phyloP scores from a whole-genome alignment of 257 asterid species.

The Gardenia jasminoides region DNA sequence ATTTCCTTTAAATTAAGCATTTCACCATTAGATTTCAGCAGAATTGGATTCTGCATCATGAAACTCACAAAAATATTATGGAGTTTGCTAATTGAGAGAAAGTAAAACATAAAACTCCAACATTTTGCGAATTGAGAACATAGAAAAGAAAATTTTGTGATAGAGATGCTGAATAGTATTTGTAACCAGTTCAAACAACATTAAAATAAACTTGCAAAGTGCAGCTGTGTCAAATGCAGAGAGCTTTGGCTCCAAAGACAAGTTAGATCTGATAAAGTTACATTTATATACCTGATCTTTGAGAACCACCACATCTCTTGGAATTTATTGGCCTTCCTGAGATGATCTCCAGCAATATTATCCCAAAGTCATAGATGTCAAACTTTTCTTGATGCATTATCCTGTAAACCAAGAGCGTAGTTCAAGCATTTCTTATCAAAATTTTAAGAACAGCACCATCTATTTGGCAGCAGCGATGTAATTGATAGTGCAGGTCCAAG shows the following conservation, averaged over 20 bases:
- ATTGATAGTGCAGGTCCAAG: background rate
- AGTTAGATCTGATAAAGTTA: background rate
- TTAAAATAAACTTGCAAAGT: too few relatives aligned
- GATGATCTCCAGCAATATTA: slow-evolving; percentile 69
- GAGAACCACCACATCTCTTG: slow-evolving; percentile 42
- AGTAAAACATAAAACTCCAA: too few relatives aligned
- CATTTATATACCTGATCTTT: slow-evolving; percentile 53
- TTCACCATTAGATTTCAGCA: background rate
- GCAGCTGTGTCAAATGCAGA: too few relatives aligned
- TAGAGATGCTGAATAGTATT: background rate
- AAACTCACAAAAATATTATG: background rate
- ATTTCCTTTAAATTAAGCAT: background rate
- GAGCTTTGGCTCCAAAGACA: background rate
- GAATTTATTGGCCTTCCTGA: slow-evolving; percentile 55
- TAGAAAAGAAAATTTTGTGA: background rate
- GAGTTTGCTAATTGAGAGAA: too few relatives aligned
- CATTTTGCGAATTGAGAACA: too few relatives aligned
- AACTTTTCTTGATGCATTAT: slow-evolving; percentile 56
- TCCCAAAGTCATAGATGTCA: slow-evolving; percentile 76
- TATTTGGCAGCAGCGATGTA: background rate
- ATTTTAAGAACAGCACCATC: too few relatives aligned
- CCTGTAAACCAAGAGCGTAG: slow-evolving; percentile 30
- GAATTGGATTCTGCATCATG: background rate
- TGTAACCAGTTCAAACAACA: background rate
- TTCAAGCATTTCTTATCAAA: background rate